phyloP scores from a whole-genome alignment of 1,139 yeast genomes.

The Blastobotrys petasosporus region DNA sequence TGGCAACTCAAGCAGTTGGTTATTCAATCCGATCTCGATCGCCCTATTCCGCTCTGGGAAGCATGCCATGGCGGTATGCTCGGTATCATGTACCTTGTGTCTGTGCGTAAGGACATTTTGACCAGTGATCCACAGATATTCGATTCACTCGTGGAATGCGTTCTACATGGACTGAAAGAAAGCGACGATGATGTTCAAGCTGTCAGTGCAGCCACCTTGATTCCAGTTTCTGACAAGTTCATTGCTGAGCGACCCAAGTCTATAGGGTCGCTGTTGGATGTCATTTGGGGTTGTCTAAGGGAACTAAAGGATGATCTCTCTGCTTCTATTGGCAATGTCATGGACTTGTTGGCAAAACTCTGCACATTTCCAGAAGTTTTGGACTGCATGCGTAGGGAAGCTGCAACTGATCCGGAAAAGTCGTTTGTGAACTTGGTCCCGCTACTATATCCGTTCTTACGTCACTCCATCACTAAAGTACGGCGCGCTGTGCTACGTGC shows the following conservation, averaged over 20 bases:
- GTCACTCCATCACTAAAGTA: conserved; percentile 91
- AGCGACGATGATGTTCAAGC: conserved; percentile 96
- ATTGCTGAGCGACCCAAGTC: conserved; percentile 57
- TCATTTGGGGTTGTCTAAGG: conserved; percentile 83
- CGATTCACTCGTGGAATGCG: conserved; percentile 75
- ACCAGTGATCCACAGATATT: conserved; percentile 45
- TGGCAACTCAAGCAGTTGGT: conserved; percentile 62
- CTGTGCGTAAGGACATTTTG: conserved; percentile 77
- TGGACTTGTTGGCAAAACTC: conserved; percentile 85
- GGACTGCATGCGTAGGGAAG: conserved; percentile 53
- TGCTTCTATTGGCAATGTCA: conserved; percentile 92
- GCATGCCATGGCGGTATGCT: conserved; percentile 98
- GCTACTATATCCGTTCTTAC: conserved; percentile 79
- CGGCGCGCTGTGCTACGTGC: conserved; percentile 84
- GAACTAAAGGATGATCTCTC: conserved; percentile 86
- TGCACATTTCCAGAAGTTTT: conserved; percentile 79
- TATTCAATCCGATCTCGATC: conserved; percentile 52
- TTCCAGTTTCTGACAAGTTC: conserved; percentile 84
- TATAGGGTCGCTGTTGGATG: conserved; percentile 61
- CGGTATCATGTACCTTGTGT: conserved; percentile 86
- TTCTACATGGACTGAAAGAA: conserved; percentile 75
- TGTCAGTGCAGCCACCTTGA: conserved; percentile 87
- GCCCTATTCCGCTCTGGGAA: conserved; percentile 65
- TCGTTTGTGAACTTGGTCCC: conserved; percentile 80
- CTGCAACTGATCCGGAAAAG: conserved; percentile 40